These are phyloP conservation scores for Candida awuae DNA, from an alignment of 805 yeast species.

Conservation along the genomic window DNA sequence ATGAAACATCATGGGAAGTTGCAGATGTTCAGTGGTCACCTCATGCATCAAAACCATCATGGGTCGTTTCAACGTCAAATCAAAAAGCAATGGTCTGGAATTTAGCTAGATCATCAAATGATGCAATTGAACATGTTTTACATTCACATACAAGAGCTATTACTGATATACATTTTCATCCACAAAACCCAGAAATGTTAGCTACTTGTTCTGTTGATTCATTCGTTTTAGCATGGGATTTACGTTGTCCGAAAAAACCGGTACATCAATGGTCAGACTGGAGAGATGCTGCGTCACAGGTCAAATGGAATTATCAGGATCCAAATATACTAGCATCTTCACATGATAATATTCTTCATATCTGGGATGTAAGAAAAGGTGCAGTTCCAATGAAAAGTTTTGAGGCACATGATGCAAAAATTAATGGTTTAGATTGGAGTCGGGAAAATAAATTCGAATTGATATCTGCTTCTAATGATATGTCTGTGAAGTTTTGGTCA, in stretches of 20 bases:
- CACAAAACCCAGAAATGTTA: slow-evolving; percentile 71
- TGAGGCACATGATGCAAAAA: slow-evolving; percentile 73
- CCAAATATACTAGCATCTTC: slow-evolving; percentile 75
- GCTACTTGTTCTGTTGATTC: slow-evolving; percentile 95
- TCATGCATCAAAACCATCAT: slow-evolving; percentile 70
- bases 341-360: slow-evolving; percentile 69
- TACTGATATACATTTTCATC: slow-evolving; percentile 91
- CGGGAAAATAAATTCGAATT: slow-evolving; percentile 49
- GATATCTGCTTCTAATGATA: slow-evolving; percentile 81
- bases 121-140: slow-evolving; percentile 78
- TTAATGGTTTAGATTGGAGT: slow-evolving; percentile 84
- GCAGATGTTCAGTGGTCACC: slow-evolving; percentile 99
- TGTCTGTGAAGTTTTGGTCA: slow-evolving; percentile 79
- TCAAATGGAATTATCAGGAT: slow-evolving; percentile 80
- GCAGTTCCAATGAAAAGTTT: slow-evolving; percentile 63
- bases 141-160: slow-evolving; percentile 92
- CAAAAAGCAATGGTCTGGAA: slow-evolving; percentile 97
- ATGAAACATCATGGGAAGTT: slow-evolving; percentile 93
- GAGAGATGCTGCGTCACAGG: slow-evolving; percentile 92
- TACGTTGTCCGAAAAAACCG: slow-evolving; percentile 71
- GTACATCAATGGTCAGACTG: slow-evolving; percentile 82
- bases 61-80: slow-evolving; percentile 92
- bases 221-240: slow-evolving; percentile 82
- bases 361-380: slow-evolving; percentile 88
- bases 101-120: slow-evolving; percentile 48